These are phyloP conservation scores for Fusarium neocosmosporiellum DNA, from an alignment of 2,329 filamentous ascomycete species.

Conservation along the genomic window DNA sequence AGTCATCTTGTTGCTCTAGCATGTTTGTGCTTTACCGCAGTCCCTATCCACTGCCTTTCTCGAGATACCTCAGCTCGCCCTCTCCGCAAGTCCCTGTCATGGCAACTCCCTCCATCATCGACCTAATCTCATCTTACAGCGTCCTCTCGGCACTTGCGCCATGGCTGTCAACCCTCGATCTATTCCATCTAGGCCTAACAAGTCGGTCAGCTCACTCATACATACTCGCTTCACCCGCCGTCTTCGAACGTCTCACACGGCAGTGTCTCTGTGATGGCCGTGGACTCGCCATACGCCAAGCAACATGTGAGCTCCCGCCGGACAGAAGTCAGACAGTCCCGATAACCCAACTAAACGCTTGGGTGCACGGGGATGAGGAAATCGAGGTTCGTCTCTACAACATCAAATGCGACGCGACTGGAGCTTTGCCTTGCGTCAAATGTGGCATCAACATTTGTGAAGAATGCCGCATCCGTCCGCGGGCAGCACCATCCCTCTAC, in stretches of 20 bases:
- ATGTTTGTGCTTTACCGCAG: neutral
- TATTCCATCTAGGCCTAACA: conserved; percentile 18
- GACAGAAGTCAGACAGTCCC: neutral
- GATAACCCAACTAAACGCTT: neutral
- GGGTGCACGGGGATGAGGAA: conserved; percentile 3
- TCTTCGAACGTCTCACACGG: conserved; percentile 13
- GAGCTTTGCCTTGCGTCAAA: conserved; percentile 18
- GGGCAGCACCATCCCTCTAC: neutral
- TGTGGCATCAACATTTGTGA: conserved; percentile 34
- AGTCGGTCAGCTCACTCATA: neutral
- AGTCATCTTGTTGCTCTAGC: neutral
- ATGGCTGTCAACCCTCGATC: conserved; percentile 29
- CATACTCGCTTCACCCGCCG: neutral
- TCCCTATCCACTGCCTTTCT: neutral
- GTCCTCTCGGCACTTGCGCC: conserved; percentile 20
- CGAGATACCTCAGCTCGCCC: neutral
- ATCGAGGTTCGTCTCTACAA: conserved; percentile 27
- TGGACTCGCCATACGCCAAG: conserved; percentile 16
- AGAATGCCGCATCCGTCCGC: conserved; percentile 26
- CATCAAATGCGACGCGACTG: conserved; percentile 17
- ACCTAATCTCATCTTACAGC: conserved; percentile 23
- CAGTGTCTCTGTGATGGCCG: conserved; percentile 26
- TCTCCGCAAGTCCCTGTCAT: neutral
- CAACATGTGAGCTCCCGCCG: neutral
- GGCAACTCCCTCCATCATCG: neutral